Evolutionary conservation across 2,329 filamentous ascomycete species (phyloP), one percentile per base, ranked within the genome.

Genomic region (Phialophora tarda): DNA sequence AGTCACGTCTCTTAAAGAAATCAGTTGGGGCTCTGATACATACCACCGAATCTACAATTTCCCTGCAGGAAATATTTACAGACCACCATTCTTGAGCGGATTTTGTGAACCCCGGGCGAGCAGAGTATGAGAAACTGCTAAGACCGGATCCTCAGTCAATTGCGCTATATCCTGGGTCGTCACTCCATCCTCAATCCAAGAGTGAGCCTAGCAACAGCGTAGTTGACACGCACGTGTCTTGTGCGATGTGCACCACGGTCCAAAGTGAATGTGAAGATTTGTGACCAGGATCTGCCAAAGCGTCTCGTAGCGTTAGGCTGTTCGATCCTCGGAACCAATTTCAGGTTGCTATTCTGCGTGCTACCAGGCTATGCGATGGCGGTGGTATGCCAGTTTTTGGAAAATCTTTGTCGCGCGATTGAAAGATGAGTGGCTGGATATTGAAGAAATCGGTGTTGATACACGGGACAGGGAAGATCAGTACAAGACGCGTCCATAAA

Each of bases 51-150:
- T 73, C 80, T 86, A 81, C 89, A 92, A 69, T 82, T 82, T 51
- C 88, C 88, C 75, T 88, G 83, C 75, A 85, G 83, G 74, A 83
- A 92, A 76, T 86, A 91, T 69, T 78, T 83, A 81, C 89, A 92
- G 63, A 89, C 72, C 12, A 74, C 75, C 80, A 82, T 82, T 21
- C 26, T 55, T 21, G 8, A 55, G 23, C 14, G 17, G 38, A 44
- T 8, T 44, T 8, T 34, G 0, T 2, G 17, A 44, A 44, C 4
- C 2, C 38, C 17, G 17, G 34, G 38, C 5, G 38, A 10, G 38
- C 5, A 44, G 38, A 44, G 14, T n/a, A 44, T 44, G 17, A n/a
- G 38, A 21, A 44, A 26, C 4, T 14, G 23, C 23, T 26, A 23
- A 53, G 23, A 26, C 26, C 12, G 4, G 23, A 53, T 1, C 23